Base-by-base conservation (phyloP, 352 stramenopile species). In the Phytophthora citricola region DNA sequence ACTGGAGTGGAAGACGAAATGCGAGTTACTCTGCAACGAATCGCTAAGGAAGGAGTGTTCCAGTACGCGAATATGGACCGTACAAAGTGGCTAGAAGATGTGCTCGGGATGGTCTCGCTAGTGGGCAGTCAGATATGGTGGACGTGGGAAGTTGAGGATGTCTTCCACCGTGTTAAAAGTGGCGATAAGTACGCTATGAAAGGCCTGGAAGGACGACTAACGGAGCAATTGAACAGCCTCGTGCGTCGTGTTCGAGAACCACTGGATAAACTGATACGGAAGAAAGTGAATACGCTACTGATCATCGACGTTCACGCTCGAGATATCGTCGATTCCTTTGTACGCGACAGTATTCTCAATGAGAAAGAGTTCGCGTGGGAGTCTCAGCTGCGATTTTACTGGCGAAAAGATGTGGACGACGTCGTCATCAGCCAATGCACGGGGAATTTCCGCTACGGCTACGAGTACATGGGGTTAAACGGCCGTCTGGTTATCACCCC, bases 101-200 rank as follows among this genome's bases (percentile, higher is more conserved):
- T 95, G 3, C 58, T 98, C 14, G 93, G 94, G 0, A 98, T 98
- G 93, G 93, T 98, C 7, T 91, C 90, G 1, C 82, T 98, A 3
- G 90, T 95, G 0, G 94, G 93, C 20, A 97, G 85, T 62, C 94
- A 98, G 62, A 97, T 98, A 40, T 97, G 91, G 92, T 98, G 92
- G 92, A 98, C 92, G 0, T 97, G 92, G 91, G 87, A 98, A 48
- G 93, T 98, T 36, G 93, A 98, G 55, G 93, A 98, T 52, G 90
- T 96, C 5, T 98, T 98, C 43, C 77, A 87, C 17, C 83, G 86
- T 8, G 93, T 97, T 31, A 93, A 92, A 58, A 71, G 65, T 20
- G 93, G 93, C 6, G 94, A 97, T 67, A 98, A 98, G 65, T 97
- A 98, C 55, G 94, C 92, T 2, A 97, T 98, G 86, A 98, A 98